Evolutionary conservation across 1,284 basidiomycete species (phyloP).

Genomic region (Apiotrichum montevideense): DNA sequence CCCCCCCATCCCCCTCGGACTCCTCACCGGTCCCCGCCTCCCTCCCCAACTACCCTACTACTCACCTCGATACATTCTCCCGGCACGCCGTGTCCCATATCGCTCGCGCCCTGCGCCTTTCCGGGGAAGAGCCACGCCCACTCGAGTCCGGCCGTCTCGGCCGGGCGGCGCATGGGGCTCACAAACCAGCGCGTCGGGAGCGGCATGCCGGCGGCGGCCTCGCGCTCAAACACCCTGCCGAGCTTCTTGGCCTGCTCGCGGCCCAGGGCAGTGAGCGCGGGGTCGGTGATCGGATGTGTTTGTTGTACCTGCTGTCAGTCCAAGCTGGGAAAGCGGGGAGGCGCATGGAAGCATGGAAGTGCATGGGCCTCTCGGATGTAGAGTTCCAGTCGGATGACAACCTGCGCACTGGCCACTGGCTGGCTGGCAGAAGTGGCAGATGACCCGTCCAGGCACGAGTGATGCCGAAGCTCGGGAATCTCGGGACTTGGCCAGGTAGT

Average conservation of each 20-base stretch:
- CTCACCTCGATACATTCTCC: slow-evolving; percentile 29
- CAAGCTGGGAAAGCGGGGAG: not conserved
- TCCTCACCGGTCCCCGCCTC: too few species aligned
- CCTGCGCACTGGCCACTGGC: too few species aligned
- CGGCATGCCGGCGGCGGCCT: slow-evolving; percentile 25
- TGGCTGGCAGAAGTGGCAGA: too few species aligned
- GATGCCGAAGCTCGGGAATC: too few species aligned
- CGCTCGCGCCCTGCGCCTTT: not conserved
- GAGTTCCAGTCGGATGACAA: too few species aligned
- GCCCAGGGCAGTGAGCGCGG: slow-evolving; percentile 22
- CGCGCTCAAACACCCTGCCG: slow-evolving; percentile 17
- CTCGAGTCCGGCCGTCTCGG: slow-evolving; percentile 31
- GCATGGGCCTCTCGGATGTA: too few species aligned
- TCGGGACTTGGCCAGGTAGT: too few species aligned
- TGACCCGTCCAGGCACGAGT: too few species aligned
- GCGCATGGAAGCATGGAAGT: too few species aligned
- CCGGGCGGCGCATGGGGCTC: slow-evolving; percentile 27
- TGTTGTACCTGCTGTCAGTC: slow-evolving; percentile 8
- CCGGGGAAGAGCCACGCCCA: slow-evolving; percentile 27
- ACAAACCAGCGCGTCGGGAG: slow-evolving; percentile 27
- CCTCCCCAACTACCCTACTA: not conserved
- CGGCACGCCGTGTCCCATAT: slow-evolving; percentile 19
- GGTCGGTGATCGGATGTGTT: slow-evolving; percentile 24
- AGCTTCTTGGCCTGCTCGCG: slow-evolving; percentile 23
- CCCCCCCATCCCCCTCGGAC: too few species aligned